Evolutionary conservation across 331 rosid genomes (phyloP), one percentile per base, ranked within the genome.

Genomic region (Pyrus hybrid): DNA sequence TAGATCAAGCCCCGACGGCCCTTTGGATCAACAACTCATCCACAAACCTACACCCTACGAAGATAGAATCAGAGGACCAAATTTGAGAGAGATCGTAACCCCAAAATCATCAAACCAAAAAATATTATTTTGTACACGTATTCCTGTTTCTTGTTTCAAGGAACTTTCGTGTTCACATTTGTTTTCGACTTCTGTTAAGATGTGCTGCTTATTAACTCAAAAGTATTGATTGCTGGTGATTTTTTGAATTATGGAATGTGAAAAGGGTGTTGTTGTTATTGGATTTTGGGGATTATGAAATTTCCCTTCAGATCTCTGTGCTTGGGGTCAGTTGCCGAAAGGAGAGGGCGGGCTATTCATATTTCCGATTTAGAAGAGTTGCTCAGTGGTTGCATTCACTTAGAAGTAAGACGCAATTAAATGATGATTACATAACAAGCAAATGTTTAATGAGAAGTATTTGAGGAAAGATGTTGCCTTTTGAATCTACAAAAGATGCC

Each of bases 281-380:
- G 60, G 83, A 63, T 82, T 69, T 79, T 76, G 74, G 37, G 33
- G 28, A 47, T 41, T 56, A 37, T 82, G 29, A 77, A 47, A 47
- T 14, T 68, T 72, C 60, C 77, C 58, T 85, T 80, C 88, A 90
- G 96, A 91, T 88, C 91, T 79, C 96, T 94, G 76, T 92, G 86
- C 81, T 84, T 94, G 92, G 93, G 97, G 23, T 94, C 96, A 4
- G 93, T 94, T 32, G 97, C 96, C 0, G 96, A 87, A 63, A 90
- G 84, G 41, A 82, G 91, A 87, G 95, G 92, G 82, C 93, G 90
- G 85, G 73, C 89, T 1, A 84, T 94, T 88, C 92, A 94, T 73
- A 83, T 85, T 69, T 81, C 93, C 61, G 96, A 94, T 88, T 86
- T 94, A 83, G 90, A 90, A 80, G 97, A 90, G 79, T 88, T 94